Evolutionary conservation across 2,329 filamentous ascomycete genomes (phyloP), one percentile per base, ranked within the genome.

Genomic region (Chaetomiaceae sp.): DNA sequence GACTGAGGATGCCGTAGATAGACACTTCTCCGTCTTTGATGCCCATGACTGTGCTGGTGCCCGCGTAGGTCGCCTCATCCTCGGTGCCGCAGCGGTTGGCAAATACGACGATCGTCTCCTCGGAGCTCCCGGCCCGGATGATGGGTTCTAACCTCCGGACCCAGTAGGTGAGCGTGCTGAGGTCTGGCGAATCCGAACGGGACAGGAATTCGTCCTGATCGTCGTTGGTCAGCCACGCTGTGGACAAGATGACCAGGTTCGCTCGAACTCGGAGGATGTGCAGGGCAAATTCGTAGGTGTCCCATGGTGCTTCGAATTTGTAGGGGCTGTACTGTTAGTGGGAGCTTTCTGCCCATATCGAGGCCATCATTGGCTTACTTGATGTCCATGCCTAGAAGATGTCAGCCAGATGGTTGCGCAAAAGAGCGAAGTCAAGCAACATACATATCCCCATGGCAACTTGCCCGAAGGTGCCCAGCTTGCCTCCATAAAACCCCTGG

Each of bases 141-240:
- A 78, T 41, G 0, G 83, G 83, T 48, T 79, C 76, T 16, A 87
- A 71, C 19, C 83, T 70, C 52, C 76, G 74, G 3, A 83, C 67
- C 83, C 83, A 87, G 62, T 87, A 86, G 4, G 76, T 74, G 31
- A 86, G 65, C 0, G 82, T 86, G 33, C 82, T 77, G 64, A 82
- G 71, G 58, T 86, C 82, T 1, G 82, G 79, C 45, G 73, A 69
- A 3, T 65, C 57, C 0, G 71, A 73, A 55, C 44, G 64, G 44
- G 44, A 70, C 61, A 58, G 76, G 63, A 63, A 74, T 48, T 51
- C 60, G 52, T 56, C 72, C 47, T 61, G 72, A 68, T 66, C 74
- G 62, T 65, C 77, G 58, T 58, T 71, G 45, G 81, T 85, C 19
- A 85, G 66, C 83, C 82, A 86, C 0, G 83, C 82, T 81, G 85